These are phyloP conservation scores for Actinidia chinensis DNA, from an alignment of 179 eudicot genomes.

Conservation along the genomic window DNA sequence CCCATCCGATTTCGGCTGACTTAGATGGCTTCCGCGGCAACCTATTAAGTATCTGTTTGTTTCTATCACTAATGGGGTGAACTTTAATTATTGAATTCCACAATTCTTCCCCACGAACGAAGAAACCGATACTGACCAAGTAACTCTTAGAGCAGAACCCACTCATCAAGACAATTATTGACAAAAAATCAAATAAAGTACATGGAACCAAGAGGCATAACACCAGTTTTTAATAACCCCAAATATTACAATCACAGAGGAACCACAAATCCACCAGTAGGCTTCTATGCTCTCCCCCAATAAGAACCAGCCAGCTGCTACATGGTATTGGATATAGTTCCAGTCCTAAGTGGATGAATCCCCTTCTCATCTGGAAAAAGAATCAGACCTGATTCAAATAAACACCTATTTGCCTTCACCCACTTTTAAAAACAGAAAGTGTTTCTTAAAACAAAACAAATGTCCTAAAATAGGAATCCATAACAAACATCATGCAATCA, in stretches of 20 bases:
- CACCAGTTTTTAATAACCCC: slow-evolving; percentile 14
- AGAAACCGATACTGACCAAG: neutral
- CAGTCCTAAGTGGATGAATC: slow-evolving; percentile 17
- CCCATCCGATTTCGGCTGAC: slow-evolving; percentile 45
- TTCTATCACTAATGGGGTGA: too few relatives aligned
- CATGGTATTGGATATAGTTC: neutral
- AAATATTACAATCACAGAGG: neutral
- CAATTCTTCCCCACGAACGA: slow-evolving; percentile 8
- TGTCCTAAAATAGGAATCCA: too few relatives aligned
- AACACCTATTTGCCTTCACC: too few relatives aligned
- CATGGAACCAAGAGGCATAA: neutral
- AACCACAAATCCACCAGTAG: slow-evolving; percentile 1
- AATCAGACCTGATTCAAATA: slow-evolving; percentile 11
- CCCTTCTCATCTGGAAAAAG: slow-evolving; percentile 24
- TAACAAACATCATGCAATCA: too few relatives aligned
- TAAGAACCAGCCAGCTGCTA: slow-evolving; percentile 4
- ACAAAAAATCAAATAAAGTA: neutral
- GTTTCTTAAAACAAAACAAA: too few relatives aligned
- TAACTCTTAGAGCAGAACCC: slow-evolving; percentile 8
- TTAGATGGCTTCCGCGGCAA: slow-evolving; percentile 48
- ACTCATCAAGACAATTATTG: neutral
- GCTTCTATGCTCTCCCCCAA: neutral
- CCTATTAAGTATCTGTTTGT: slow-evolving; percentile 44
- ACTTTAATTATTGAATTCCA: slow-evolving; percentile 16
- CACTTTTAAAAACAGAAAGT: neutral